Base-by-base conservation (phyloP, 805 yeast genomes). In the Yamadazyma sp. region DNA sequence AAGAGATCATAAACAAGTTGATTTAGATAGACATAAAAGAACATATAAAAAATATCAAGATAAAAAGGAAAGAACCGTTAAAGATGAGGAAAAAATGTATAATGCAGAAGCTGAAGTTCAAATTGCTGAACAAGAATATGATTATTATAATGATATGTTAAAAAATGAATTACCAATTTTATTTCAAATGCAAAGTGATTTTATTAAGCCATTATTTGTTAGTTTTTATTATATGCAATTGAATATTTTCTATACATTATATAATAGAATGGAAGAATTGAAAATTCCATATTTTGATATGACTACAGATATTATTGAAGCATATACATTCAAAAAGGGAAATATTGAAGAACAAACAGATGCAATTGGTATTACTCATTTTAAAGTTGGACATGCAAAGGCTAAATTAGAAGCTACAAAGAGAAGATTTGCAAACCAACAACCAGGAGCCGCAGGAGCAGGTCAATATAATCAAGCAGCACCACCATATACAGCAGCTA, bases 141-240 rank as follows among this genome's bases (percentile, higher is more conserved):
- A 91, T 58, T 93, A 91, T 67, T 93, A 85, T 69, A 94, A 93
- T 62, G 94, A 93, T 44, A 79, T 93, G 86, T 72, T 94, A 62
- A 91, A 89, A 65, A 77, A 73, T 24, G 98, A 93, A 60, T 70
- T 93, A 42, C 98, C 98, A 15, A 65, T 84, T 28, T 69, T 93
- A 56, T 93, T 93, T 62, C 78, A 76, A 51, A 70, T 93, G 62
- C 96, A 93, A 61, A 85, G 88, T 4, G 93, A 88, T 52, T 87
- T 93, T 56, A 89, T 93, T 56, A 82, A 80, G 55, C 98, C 98
- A 13, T 70, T 93, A 51, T 93, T 93, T 65, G 93, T 91, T 51
- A 82, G 94, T 36, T 82, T 93, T 61, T 93, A 93, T 65, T 93
- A 80, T 72, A 93, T 93, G 98, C 98, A 93, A 69, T 76, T 93